Evolutionary conservation across 805 yeast species (phyloP).

Genomic region (Alloascoidea hylecoeti): DNA sequence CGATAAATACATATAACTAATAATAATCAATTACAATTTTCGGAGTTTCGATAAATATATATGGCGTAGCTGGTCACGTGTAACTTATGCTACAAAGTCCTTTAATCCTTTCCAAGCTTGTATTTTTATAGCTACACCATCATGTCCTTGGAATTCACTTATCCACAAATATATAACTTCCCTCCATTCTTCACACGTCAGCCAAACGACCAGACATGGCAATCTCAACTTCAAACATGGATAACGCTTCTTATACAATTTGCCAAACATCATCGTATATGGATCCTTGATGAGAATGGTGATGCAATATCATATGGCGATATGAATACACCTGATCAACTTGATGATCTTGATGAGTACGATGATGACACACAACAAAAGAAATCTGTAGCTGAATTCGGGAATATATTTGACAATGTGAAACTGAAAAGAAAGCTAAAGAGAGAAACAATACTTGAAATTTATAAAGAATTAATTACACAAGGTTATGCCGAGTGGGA

Average conservation of each 20-base stretch:
- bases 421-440: constrained; percentile 37
- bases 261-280: constrained; percentile 40
- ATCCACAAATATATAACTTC: constrained; percentile 51
- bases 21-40: too few relatives aligned
- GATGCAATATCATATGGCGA: constrained; percentile 12
- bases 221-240: constrained; percentile 77
- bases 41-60: too few relatives aligned
- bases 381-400: constrained; percentile 16
- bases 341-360: constrained; percentile 16
- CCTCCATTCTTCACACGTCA: constrained; percentile 92
- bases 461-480: constrained; percentile 42
- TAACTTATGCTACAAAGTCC: too few relatives aligned
- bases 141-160: too few relatives aligned
- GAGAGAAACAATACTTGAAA: constrained; percentile 36
- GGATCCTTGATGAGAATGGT: constrained; percentile 33
- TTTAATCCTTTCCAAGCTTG: too few relatives aligned
- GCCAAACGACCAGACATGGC: constrained; percentile 66
- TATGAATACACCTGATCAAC: constrained; percentile 6
- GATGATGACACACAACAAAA: constrained; percentile 16
- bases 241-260: constrained; percentile 42
- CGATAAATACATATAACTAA: too few relatives aligned
- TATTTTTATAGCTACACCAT: too few relatives aligned
- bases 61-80: too few relatives aligned
- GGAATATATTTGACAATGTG: constrained; percentile 33
- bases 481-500: constrained; percentile 42